Evolutionary conservation across 2,329 filamentous ascomycete genomes (phyloP).

Genomic region (Exophiala dermatitidis): DNA sequence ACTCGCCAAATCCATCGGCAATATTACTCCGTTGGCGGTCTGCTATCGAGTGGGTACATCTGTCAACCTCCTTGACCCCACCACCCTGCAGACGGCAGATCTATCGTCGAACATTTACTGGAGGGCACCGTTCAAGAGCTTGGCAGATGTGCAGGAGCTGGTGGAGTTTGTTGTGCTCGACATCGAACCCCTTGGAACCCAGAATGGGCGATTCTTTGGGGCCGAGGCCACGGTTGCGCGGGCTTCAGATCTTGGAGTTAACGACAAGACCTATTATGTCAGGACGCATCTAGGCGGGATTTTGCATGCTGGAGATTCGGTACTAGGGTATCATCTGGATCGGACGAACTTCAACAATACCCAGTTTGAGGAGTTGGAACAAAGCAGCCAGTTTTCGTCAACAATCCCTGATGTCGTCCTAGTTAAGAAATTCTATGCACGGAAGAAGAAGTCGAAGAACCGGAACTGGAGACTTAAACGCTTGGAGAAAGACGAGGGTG

Average conservation of each 20-base stretch:
- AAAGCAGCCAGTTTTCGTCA: conserved; percentile 65
- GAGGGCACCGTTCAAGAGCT: conserved; percentile 74
- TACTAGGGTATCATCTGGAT: conserved; percentile 84
- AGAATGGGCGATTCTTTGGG: conserved; percentile 73
- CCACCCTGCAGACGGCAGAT: conserved; percentile 84
- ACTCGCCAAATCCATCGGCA: conserved; percentile 77
- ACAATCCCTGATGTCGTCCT: conserved; percentile 86
- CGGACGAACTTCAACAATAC: conserved; percentile 90
- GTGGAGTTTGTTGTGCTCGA: conserved; percentile 94
- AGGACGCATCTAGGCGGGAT: conserved; percentile 83
- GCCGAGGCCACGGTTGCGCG: conserved; percentile 84
- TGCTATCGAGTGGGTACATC: conserved; percentile 85
- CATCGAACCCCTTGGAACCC: conserved; percentile 69
- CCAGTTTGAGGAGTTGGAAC: conserved; percentile 75
- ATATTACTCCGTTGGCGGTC: conserved; percentile 77
- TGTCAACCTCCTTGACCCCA: conserved; percentile 81
- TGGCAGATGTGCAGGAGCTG: conserved; percentile 77
- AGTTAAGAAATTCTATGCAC: conserved; percentile 93
- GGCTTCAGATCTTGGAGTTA: conserved; percentile 76
- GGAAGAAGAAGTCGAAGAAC: conserved; percentile 72
- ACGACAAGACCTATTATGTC: conserved; percentile 81
- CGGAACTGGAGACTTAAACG: conserved; percentile 94
- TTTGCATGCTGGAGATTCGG: conserved; percentile 82
- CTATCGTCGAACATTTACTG: conserved; percentile 79
- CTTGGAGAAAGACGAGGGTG: conserved; percentile 82